Evolutionary conservation across 129 eudicot genomes (phyloP).

Genomic region (Arctium lappa): DNA sequence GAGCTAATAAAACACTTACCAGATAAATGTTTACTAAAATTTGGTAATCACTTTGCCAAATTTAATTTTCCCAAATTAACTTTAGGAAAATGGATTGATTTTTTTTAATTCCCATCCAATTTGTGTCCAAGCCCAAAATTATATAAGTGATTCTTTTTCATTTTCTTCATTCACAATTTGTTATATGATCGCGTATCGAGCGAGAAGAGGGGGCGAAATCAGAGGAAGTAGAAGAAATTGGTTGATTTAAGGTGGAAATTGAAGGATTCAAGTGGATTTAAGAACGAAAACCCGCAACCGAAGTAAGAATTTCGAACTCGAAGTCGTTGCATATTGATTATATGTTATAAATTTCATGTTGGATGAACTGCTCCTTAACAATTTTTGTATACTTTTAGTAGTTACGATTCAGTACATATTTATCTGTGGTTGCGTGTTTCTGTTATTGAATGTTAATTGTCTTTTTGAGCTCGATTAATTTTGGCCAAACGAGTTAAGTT

Average conservation of each 20-base stretch:
- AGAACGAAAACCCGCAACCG: background rate
- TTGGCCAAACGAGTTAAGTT: background rate
- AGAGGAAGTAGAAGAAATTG: background rate
- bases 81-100: too few species aligned
- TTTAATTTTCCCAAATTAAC: too few species aligned
- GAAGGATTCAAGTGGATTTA: background rate
- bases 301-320: background rate
- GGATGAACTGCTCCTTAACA: background rate
- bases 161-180: too few species aligned
- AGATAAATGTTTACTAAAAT: too few species aligned
- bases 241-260: background rate
- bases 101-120: too few species aligned
- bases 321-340: too few species aligned
- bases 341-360: background rate
- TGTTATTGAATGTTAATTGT: background rate
- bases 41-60: too few species aligned
- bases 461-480: background rate
- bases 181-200: too few species aligned
- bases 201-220: background rate
- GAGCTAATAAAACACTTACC: too few species aligned
- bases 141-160: too few species aligned
- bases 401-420: background rate
- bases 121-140: background rate
- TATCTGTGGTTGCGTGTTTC: background rate
- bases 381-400: background rate